Evolutionary conservation across 2,329 filamentous ascomycete species (phyloP), one percentile per base, ranked within the genome.

Genomic region (Xylariales sp.): DNA sequence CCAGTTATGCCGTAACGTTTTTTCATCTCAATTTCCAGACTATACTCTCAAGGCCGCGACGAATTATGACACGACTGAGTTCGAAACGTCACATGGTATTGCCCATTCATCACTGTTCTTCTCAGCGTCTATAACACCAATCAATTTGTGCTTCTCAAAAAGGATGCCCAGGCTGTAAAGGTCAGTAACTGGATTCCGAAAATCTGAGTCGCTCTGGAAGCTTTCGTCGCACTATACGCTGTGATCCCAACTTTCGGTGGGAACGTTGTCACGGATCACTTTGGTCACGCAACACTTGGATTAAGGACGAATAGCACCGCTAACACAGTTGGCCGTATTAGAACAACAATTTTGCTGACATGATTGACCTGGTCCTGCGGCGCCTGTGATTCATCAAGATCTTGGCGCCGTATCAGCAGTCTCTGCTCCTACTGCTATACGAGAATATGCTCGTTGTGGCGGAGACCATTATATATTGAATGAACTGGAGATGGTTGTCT

Each of bases 31-130:
- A n/a, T n/a, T 24, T 11, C 5, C 11, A 36, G 33, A 20, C 33
- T 36, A 36, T 8, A 36, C 33, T 10, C 33, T 21, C 14, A 36
- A 36, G 19, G 33, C 33, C 16, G 20, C 33, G n/a, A 10, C 18
- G 19, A 36, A 22, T 4, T 12, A 36, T 10, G 24, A 36, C 24
- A 21, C 33, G 2, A 22, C 18, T 9, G 33, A 36, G 16, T 36
- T 36, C 4, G 16, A 36, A 15, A 22, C 20, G 14, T 36, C 33
- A 12, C 33, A 21, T n/a, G 33, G 33, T 15, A 36, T 36, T 8
- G 33, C 33, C 9, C 33, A 36, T 20, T 20, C 33, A 21, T 36
- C 33, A 36, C 24, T 21, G 33, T 36, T 18, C 20, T 36, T 5
- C 20, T 21, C 4, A 36, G 33, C 15, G 18, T 36, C 3, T 36